A percentile compares a stretch with the other conserved stretches of the same genome.
phyloP scores from a whole-genome alignment of 2,329 filamentous ascomycete genomes.

The Calonectria naviculata region DNA sequence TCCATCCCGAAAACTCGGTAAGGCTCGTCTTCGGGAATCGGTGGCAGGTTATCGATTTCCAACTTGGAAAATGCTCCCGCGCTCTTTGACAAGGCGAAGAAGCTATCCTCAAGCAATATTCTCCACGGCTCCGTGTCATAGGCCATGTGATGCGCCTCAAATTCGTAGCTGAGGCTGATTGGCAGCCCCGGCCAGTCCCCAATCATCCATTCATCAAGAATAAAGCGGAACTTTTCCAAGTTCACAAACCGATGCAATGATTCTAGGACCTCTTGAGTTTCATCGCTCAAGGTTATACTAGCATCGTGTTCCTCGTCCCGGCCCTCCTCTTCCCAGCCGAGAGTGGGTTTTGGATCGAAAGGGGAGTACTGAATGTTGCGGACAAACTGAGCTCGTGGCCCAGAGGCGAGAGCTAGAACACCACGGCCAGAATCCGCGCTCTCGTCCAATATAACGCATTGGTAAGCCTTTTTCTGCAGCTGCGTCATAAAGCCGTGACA shows the following conservation, averaged over 20 bases:
- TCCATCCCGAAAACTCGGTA: background rate
- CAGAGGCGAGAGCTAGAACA: background rate
- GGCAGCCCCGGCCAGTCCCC: background rate
- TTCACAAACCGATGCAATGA: background rate
- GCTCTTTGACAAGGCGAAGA: background rate
- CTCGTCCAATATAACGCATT: background rate
- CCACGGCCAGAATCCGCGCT: background rate
- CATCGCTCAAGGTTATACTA: background rate
- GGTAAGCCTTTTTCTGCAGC: background rate
- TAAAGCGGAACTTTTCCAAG: background rate
- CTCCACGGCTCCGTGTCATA: background rate
- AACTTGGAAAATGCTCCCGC: background rate
- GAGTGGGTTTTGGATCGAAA: background rate
- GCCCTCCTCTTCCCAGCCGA: background rate
- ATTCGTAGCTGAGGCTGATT: background rate
- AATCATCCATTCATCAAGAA: background rate
- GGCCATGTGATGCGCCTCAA: background rate
- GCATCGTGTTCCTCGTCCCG: background rate
- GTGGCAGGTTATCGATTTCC: background rate
- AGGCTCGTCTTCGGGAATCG: background rate
- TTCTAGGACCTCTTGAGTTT: background rate
- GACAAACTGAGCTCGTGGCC: background rate
- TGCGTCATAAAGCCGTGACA: background rate
- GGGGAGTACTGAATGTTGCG: background rate
- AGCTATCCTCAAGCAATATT: background rate